phyloP scores from a whole-genome alignment of 2,329 filamentous ascomycete species.

The Calonectria hawksworthii region DNA sequence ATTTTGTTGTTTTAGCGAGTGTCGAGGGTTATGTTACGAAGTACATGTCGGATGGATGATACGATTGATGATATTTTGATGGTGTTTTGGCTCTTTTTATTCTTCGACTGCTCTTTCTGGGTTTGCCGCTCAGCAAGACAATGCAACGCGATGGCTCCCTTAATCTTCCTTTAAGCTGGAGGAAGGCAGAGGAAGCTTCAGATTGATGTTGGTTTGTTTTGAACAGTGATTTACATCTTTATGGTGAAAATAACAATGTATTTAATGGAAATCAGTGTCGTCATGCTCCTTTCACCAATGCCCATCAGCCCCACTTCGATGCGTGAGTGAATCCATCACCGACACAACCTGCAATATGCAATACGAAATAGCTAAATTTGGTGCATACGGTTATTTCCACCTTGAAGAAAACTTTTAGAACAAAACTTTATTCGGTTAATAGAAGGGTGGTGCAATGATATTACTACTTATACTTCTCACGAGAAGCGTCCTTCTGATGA shows the following conservation, averaged over 20 bases:
- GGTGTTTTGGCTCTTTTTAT: not conserved
- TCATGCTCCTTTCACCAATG: not conserved
- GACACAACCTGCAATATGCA: not conserved
- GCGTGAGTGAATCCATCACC: not conserved
- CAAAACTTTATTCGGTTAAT: too few species aligned
- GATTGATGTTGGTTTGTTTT: not conserved
- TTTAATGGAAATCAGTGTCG: not conserved
- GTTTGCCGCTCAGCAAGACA: not conserved
- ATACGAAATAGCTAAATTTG: not conserved
- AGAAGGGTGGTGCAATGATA: too few species aligned
- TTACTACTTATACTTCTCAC: too few species aligned
- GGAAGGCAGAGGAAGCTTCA: not conserved
- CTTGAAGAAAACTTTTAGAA: too few species aligned
- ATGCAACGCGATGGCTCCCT: not conserved
- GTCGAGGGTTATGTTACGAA: not conserved
- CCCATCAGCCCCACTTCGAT: not conserved
- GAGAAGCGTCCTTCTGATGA: not conserved
- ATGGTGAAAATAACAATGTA: not conserved
- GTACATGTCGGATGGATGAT: not conserved
- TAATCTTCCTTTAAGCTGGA: not conserved
- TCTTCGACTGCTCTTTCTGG: not conserved
- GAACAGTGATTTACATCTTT: not conserved
- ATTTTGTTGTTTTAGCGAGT: not conserved
- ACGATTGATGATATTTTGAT: not conserved
- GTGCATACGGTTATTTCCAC: not conserved